Base-by-base conservation (phyloP, 768 basidiomycete genomes). In the Podaxis sp. region DNA sequence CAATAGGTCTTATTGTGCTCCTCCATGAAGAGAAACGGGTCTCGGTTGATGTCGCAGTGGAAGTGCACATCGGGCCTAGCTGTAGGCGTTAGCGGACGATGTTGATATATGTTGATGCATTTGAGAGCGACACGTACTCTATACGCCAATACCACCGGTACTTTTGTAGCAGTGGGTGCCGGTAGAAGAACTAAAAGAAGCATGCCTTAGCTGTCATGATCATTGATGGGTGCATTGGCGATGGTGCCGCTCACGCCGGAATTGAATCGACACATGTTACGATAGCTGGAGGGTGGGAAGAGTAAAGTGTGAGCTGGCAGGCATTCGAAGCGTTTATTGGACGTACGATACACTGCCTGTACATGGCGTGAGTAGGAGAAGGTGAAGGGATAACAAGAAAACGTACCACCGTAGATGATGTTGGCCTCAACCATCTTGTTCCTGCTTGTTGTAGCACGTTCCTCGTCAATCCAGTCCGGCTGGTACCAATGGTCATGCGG, bases 101-200 rank as follows among this genome's bases (percentile, higher is more conserved):
- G 9, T 8, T 17, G 7, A 46, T 36, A 27, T 43, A 17, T 75
- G 6, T 8, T 17, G 7, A 40, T 36, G 22, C 49, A 17, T 75
- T 78, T n/a, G 72, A 33, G 11, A 41, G 33, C 7, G 1, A 65
- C 55, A 72, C 79, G 59, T 60, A 84, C 85, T 91, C 89, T 50
- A 93, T 83, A 13, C 90, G 80, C 90, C 90, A 92, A 73, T 93
- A 92, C 79, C 86, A 93, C 59, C 86, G 80, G 71, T 86, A 91
- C 51, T 84, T 75, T 61, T 82, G 79, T 55, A 92, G 73, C 15
- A 91, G 73, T 3, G 84, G 82, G 68, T 93, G 90, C 47, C 79
- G 74, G 80, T 85, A 93, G 79, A 93, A 93, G 78, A 84, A 86
- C 78, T 86, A 63, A 29, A 37, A 15, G 33, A 50, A 8, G 33